These are phyloP conservation scores for Annulohypoxylon bovei DNA, from an alignment of 495 filamentous ascomycete genomes.

Conservation along the genomic window DNA sequence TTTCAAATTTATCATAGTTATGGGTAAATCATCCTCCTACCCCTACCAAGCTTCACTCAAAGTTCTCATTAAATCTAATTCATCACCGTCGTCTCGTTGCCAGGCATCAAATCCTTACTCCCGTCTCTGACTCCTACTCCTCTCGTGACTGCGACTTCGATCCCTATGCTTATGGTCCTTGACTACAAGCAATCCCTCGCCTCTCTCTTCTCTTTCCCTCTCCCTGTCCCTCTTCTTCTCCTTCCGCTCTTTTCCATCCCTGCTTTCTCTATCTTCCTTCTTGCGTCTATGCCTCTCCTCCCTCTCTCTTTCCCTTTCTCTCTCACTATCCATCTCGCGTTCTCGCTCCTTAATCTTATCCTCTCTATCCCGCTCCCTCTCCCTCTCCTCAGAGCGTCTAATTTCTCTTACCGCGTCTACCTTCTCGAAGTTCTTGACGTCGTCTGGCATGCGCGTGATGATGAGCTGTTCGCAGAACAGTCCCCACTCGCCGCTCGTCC, in stretches of 20 bases:
- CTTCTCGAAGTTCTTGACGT: slow-evolving; percentile 58
- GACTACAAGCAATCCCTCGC: slow-evolving; percentile 40
- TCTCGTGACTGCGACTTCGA: slow-evolving; percentile 50
- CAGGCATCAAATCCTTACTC: slow-evolving; percentile 23
- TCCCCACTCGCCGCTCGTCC: slow-evolving; percentile 62
- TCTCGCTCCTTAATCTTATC: slow-evolving; percentile 32
- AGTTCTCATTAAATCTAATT: not conserved
- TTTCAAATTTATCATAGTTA: not conserved
- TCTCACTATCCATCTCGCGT: slow-evolving; percentile 39
- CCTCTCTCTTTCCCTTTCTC: slow-evolving; percentile 30
- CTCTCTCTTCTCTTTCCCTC: slow-evolving; percentile 35
- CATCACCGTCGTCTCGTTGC: not conserved
- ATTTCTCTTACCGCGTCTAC: slow-evolving; percentile 42
- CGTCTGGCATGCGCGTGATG: slow-evolving; percentile 63
- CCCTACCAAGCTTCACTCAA: not conserved
- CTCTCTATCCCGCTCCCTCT: slow-evolving; percentile 45
- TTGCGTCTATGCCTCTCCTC: not conserved
- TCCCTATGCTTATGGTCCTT: slow-evolving; percentile 44
- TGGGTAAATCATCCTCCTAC: not conserved
- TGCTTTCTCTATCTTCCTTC: not conserved
- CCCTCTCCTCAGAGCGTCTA: slow-evolving; percentile 35
- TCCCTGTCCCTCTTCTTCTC: slow-evolving; percentile 13
- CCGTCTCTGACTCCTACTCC: slow-evolving; percentile 39
- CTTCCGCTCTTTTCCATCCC: not conserved
- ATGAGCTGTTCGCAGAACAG: slow-evolving; percentile 62